Evolutionary conservation across 257 asterid genomes (phyloP), one percentile per base, ranked within the genome.

Genomic region (Jaltomata sinuosa): DNA sequence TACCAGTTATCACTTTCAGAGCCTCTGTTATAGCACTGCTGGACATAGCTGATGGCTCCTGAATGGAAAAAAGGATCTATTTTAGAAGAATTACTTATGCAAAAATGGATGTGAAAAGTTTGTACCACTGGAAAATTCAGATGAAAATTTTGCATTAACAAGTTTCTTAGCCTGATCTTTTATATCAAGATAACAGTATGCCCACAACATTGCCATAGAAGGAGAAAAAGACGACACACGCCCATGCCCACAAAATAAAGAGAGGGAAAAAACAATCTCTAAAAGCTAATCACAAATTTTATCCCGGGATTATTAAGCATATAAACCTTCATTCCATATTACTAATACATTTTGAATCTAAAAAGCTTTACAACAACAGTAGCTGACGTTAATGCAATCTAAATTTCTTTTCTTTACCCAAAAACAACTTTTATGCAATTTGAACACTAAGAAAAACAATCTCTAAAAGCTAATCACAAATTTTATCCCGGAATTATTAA

Each of bases 1-100:
- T 90, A 90, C 93, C 93, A 62, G 86, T 88, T 69, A 88, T 52
- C 53, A 87, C 84, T 81, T 84, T 87, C 78, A 90, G 84, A 84
- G 93, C 91, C 78, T 90, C 91, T 0, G 90, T 90, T 59, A 88
- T 87, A 61, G 88, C 87, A 67, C 67, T 76, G 77, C 50, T 81
- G 5, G 90, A 87, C 50, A 84, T 84, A 80, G 90, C 61, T 6
- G 90, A 84, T 62, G 92, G 91, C 65, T 86, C 88, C 93, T 90
- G 88, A 25, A 53, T 49, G 76, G 77, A 79, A 65, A 54, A n/a
- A 49, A 31, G 83, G 36, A 19, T 47, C 78, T 68, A 83, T 29
- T 83, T 83, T 61, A 47, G 52, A 68, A 67, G 34, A 29, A 47
- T 53, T 6, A 77, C 18, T 65, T 27, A 7, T 3, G 21, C 47